Percentiles rank a stretch among this genome's conserved stretches.
These are phyloP conservation scores for Quercus rubra DNA, from an alignment of 306 rosid genomes.

Conservation along the genomic window DNA sequence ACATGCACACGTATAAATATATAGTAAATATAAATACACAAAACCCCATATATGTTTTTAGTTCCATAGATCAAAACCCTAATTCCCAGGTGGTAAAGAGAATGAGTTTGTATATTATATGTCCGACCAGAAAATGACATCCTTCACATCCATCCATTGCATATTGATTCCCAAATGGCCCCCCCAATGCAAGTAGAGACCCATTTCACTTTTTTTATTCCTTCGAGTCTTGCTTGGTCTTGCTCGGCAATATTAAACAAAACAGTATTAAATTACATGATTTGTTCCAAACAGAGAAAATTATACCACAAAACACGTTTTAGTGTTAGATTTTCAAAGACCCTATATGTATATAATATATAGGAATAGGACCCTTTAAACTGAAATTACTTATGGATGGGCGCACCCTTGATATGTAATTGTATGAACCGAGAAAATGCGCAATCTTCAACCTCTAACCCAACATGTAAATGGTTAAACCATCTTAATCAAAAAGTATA, in stretches of 20 bases:
- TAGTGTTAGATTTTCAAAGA: conserved; percentile 24
- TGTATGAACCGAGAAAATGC: no score
- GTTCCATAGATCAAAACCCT: conserved; percentile 19
- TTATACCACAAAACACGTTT: conserved; percentile 23
- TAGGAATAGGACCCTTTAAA: no score
- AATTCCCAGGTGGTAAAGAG: conserved; percentile 30
- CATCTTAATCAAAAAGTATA: no score
- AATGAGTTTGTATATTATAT: conserved; percentile 25
- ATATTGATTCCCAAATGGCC: conserved; percentile 11
- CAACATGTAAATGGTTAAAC: no score
- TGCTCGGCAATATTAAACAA: conserved; percentile 7
- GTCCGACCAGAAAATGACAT: conserved; percentile 44
- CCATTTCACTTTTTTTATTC: not conserved
- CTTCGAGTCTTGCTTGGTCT: not conserved
- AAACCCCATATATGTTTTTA: conserved; percentile 29
- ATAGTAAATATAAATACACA: conserved; percentile 7
- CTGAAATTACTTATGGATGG: no score
- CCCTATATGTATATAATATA: not conserved
- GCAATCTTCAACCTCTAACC: no score
- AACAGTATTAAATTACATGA: not conserved
- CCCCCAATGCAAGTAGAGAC: conserved; percentile 9
- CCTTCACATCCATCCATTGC: conserved; percentile 14
- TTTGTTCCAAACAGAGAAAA: not conserved
- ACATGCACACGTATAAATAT: conserved; percentile 24
- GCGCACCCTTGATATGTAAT: no score